Conservation (phyloP, 2,329 filamentous ascomycete species). For the Fusarium solani-melongenae region DNA sequence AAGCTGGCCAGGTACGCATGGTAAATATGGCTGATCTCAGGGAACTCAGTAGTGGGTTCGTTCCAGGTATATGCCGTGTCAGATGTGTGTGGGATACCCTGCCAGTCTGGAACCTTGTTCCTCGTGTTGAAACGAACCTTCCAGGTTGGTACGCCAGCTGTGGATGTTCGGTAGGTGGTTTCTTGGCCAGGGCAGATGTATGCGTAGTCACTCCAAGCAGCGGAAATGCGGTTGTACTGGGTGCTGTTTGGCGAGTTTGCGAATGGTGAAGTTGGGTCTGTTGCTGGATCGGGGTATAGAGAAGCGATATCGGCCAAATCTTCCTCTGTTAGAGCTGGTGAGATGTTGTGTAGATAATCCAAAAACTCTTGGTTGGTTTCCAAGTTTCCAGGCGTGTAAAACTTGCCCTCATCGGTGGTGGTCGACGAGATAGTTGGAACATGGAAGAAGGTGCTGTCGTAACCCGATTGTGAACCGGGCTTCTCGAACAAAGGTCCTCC, state of each 20-base stretch:
- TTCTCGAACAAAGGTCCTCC: constrained; percentile 59
- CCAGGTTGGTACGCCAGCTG: constrained; percentile 49
- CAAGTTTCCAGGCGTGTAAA: constrained; percentile 45
- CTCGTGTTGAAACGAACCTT: constrained; percentile 54
- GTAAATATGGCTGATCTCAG: constrained; percentile 50
- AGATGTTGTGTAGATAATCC: constrained; percentile 50
- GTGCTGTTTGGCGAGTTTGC: constrained; percentile 53
- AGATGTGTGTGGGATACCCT: constrained; percentile 52
- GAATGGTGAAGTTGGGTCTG: constrained; percentile 48
- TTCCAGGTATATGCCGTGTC: constrained; percentile 52
- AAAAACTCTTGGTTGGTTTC: constrained; percentile 52
- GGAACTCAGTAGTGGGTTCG: constrained; percentile 48
- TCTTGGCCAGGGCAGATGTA: constrained; percentile 59
- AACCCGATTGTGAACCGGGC: constrained; percentile 54
- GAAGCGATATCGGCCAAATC: constrained; percentile 45
- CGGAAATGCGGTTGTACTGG: constrained; percentile 57
- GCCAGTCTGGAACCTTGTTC: constrained; percentile 47
- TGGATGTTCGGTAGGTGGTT: constrained; percentile 52
- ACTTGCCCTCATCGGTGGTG: constrained; percentile 51
- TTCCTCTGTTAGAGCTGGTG: constrained; percentile 41
- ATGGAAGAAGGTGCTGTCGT: constrained; percentile 51
- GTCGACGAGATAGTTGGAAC: constrained; percentile 52
- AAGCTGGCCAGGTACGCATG: constrained; percentile 53
- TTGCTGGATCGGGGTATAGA: constrained; percentile 51
- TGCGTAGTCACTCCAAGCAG: constrained; percentile 57